Evolutionary conservation across 2,329 filamentous ascomycete genomes (phyloP).

Genomic region (Madurella mycetomatis): DNA sequence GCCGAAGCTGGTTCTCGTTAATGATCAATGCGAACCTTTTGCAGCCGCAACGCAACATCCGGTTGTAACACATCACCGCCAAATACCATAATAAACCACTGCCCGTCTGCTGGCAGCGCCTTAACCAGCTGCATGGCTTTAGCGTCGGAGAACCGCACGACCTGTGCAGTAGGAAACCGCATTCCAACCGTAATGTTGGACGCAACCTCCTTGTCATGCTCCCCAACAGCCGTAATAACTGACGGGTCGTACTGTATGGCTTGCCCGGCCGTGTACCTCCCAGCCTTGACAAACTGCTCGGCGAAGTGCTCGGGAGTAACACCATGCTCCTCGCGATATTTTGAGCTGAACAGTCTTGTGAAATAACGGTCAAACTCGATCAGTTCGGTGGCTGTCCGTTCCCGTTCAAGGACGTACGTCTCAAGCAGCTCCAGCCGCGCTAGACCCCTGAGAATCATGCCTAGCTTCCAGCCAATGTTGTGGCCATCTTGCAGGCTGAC

Average conservation of each 20-base stretch:
- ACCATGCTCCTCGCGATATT: conserved; percentile 33
- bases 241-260: conserved; percentile 52
- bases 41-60: conserved; percentile 28
- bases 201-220: conserved; percentile 16
- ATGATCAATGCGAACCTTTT: conserved; percentile 22
- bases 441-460: conserved; percentile 42
- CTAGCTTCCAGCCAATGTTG: conserved; percentile 59
- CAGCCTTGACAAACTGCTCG: conserved; percentile 53
- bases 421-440: conserved; percentile 41
- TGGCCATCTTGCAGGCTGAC: conserved; percentile 59
- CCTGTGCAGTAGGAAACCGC: conserved; percentile 54
- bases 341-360: conserved; percentile 48
- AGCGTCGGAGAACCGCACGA: conserved; percentile 57
- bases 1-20: not conserved
- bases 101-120: conserved; percentile 42
- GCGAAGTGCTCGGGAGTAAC: conserved; percentile 47
- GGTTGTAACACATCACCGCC: conserved; percentile 44
- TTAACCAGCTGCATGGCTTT: conserved; percentile 51
- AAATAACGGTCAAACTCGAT: conserved; percentile 58
- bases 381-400: conserved; percentile 50
- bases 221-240: conserved; percentile 34
- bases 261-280: conserved; percentile 57
- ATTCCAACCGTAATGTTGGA: conserved; percentile 40
- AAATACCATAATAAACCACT: conserved; percentile 50
- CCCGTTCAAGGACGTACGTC: conserved; percentile 51